A percentile compares a stretch with the other conserved stretches of the same genome.
Evolutionary conservation across 257 asterid genomes (phyloP).

Genomic region (Solanum chilense): DNA sequence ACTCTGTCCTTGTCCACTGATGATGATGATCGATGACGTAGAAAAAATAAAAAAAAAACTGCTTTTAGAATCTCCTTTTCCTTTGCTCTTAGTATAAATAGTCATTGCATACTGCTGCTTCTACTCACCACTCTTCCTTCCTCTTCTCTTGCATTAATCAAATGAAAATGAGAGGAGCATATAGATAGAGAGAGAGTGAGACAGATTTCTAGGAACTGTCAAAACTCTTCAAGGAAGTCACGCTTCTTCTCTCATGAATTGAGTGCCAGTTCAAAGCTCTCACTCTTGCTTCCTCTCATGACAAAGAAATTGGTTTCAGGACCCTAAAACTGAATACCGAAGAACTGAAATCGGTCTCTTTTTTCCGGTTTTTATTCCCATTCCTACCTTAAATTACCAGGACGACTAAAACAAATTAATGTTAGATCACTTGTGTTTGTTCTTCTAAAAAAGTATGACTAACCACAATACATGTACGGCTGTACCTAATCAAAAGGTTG

Average conservation of each 20-base stretch:
- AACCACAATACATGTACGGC: not conserved
- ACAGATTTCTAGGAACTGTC: slow-evolving; percentile 46
- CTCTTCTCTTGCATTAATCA: not conserved
- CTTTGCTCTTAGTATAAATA: not conserved
- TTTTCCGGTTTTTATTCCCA: not conserved
- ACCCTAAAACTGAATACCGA: not conserved
- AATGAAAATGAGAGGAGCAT: not conserved
- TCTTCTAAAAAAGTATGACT: not conserved
- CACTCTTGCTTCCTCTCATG: slow-evolving; percentile 43
- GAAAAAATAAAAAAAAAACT: not conserved
- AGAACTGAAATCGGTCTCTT: not conserved
- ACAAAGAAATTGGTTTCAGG: not conserved
- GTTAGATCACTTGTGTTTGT: not conserved
- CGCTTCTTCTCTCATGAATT: slow-evolving; percentile 63
- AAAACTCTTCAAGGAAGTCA: slow-evolving; percentile 86
- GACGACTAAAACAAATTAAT: not conserved
- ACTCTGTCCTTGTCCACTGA: not conserved
- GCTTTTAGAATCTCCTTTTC: not conserved
- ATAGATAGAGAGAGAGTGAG: not conserved
- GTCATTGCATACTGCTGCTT: not conserved
- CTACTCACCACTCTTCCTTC: not conserved
- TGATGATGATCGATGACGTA: not conserved
- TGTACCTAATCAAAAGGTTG: not conserved
- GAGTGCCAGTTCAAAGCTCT: slow-evolving; percentile 71
- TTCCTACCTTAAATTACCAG: not conserved